Evolutionary conservation across 1,284 basidiomycete genomes (phyloP).

Genomic region (Sutorius eximius): DNA sequence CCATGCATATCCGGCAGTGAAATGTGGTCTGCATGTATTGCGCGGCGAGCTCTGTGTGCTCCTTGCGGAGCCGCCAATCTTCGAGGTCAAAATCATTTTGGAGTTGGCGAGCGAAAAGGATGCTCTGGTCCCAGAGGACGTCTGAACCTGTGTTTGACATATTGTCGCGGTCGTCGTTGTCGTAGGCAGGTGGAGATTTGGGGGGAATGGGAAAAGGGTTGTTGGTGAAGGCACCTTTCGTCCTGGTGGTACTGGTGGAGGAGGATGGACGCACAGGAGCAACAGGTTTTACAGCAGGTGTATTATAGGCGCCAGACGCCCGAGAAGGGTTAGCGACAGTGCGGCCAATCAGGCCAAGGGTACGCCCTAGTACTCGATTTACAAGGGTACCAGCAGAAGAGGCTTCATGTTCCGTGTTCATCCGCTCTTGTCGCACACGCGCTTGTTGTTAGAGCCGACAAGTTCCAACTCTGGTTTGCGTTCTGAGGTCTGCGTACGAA

Average conservation of each 20-base stretch:
- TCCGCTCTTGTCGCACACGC: constrained; percentile 18
- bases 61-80: constrained; percentile 39
- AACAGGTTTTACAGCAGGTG: neutral
- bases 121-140: constrained; percentile 9
- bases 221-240: constrained; percentile 26
- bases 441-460: constrained; percentile 9
- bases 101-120: constrained; percentile 29
- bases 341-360: constrained; percentile 15
- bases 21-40: constrained; percentile 34
- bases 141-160: constrained; percentile 6
- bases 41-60: constrained; percentile 39
- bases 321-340: constrained; percentile 29
- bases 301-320: neutral
- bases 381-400: neutral
- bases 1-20: constrained; percentile 59
- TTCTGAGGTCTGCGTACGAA: constrained; percentile 42
- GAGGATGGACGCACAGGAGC: neutral
- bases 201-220: constrained; percentile 23
- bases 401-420: neutral
- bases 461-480: constrained; percentile 33
- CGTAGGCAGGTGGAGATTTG: constrained; percentile 7
- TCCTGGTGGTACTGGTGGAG: neutral
- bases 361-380: neutral
- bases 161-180: constrained; percentile 9
- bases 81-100: constrained; percentile 51